Conservation (phyloP, 2,329 filamentous ascomycete genomes). For the Volutella citrinella region DNA sequence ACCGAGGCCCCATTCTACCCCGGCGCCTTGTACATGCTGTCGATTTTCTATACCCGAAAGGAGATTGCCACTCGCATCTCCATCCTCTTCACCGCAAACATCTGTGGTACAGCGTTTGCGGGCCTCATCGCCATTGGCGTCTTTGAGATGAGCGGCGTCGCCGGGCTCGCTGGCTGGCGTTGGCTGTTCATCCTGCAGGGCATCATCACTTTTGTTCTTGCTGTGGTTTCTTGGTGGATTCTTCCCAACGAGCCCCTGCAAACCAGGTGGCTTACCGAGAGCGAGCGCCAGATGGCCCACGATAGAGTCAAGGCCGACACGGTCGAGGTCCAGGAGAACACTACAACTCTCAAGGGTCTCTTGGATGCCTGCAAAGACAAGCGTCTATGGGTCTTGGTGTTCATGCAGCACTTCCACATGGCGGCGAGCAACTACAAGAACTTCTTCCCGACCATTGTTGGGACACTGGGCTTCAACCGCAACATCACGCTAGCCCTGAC, state of each 20-base stretch:
- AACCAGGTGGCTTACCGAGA: constrained; percentile 37
- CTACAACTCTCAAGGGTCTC: constrained; percentile 38
- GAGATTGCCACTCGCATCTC: constrained; percentile 37
- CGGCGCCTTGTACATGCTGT: constrained; percentile 37
- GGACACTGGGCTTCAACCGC: constrained; percentile 14
- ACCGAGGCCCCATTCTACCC: constrained; percentile 36
- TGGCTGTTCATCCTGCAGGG: constrained; percentile 64
- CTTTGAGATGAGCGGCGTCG: constrained; percentile 24
- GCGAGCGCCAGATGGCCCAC: constrained; percentile 38
- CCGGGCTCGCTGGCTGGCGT: constrained; percentile 19
- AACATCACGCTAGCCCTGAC: constrained; percentile 21
- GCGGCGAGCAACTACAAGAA: constrained; percentile 41
- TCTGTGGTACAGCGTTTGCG: constrained; percentile 31
- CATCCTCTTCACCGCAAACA: constrained; percentile 38
- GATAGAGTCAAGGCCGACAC: constrained; percentile 39
- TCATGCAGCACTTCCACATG: constrained; percentile 49
- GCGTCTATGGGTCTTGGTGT: constrained; percentile 42
- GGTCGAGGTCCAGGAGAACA: constrained; percentile 36
- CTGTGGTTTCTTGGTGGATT: constrained; percentile 16
- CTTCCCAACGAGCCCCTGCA: constrained; percentile 37
- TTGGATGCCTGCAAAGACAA: constrained; percentile 39
- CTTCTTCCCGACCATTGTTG: constrained; percentile 11
- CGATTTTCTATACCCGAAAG: constrained; percentile 50
- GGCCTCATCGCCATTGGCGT: constrained; percentile 40
- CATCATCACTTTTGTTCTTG: constrained; percentile 26